Percentiles rank a stretch among this genome's conserved stretches.
Conservation (phyloP, 257 asterid genomes). For the Salvia miltiorrhiza region DNA sequence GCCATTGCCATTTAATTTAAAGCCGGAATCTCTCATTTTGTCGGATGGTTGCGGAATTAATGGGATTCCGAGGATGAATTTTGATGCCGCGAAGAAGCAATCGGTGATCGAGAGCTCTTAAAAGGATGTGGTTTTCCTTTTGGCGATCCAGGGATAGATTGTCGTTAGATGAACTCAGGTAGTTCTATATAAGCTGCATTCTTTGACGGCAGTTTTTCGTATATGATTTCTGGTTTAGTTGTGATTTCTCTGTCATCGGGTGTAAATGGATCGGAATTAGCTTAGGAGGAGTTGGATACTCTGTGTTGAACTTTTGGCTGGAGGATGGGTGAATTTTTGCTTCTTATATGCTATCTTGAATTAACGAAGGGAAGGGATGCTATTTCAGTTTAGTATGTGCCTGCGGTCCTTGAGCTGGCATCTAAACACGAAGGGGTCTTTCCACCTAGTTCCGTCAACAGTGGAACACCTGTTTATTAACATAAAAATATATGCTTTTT, state of each 20-base stretch:
- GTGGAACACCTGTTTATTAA: background rate
- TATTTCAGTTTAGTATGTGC: background rate
- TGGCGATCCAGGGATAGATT: slow-evolving; percentile 95
- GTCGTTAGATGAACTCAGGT: slow-evolving; percentile 96
- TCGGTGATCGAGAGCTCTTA: slow-evolving; percentile 45
- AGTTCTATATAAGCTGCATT: background rate
- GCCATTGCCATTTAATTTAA: slow-evolving; percentile 18
- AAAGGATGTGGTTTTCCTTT: slow-evolving; percentile 89
- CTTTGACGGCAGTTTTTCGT: background rate
- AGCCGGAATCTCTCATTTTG: background rate
- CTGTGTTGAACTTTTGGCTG: slow-evolving; percentile 8
- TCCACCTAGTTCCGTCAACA: background rate
- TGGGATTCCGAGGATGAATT: slow-evolving; percentile 34
- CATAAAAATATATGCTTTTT: background rate
- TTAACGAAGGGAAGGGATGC: slow-evolving; percentile 8
- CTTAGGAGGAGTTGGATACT: background rate
- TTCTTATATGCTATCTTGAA: background rate
- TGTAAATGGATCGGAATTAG: slow-evolving; percentile 5
- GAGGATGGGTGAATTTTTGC: slow-evolving; percentile 9
- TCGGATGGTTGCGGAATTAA: slow-evolving; percentile 11
- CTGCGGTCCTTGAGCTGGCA: background rate
- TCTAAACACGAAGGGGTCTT: background rate
- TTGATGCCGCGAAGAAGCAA: slow-evolving; percentile 36
- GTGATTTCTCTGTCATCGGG: slow-evolving; percentile 5
- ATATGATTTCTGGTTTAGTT: slow-evolving; percentile 5